Evolutionary conservation across 2,329 filamentous ascomycete genomes (phyloP), one percentile per base, ranked within the genome.

Genomic region (Plenodomus biglobosus): DNA sequence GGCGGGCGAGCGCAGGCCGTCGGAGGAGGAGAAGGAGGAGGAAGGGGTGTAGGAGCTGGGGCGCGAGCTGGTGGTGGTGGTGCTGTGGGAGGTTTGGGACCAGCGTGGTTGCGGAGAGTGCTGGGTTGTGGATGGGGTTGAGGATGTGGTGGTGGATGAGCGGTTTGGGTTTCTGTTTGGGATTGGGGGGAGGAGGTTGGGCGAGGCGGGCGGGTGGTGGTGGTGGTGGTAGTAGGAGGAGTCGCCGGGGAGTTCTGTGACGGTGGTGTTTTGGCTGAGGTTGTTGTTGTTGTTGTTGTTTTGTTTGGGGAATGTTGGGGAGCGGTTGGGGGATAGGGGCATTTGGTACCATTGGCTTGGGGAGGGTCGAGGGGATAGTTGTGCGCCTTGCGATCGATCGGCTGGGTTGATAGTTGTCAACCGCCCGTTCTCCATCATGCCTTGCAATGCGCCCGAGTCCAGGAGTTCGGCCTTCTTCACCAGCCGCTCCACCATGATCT

Each of bases 381-480:
- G 52, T 11, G 40, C 45, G 40, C 39, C 2, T 16, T 50, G 42
- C 2, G 61, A 61, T 19, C 62, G 64, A 35, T 73, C 72, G 32
- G 72, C 75, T 2, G 78, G 77, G 56, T 80, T 80, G 52, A 82
- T 66, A 0, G 84, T 87, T 71, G 76, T 83, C 50, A 87, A 74
- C 60, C 75, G 80, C 39, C 85, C 85, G 52, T 85, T 75, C 58
- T 86, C 79, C 62, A 87, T 82, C 84, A 88, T 86, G 46, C 82
- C 85, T 36, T 82, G 80, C 40, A 88, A 74, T 16, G 82, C 76
- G 15, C 85, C 85, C 5, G 84, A 76, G 58, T 88, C 85, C 34
- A 88, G 75, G 18, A 88, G 74, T 68, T 86, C 84, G 0, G 85
- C 85, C 74, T 88, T 88, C 62, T 86, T 86, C 62, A 87, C 83